Evolutionary conservation across 2,329 filamentous ascomycete genomes (phyloP).

Genomic region (Fusarium equiseti): DNA sequence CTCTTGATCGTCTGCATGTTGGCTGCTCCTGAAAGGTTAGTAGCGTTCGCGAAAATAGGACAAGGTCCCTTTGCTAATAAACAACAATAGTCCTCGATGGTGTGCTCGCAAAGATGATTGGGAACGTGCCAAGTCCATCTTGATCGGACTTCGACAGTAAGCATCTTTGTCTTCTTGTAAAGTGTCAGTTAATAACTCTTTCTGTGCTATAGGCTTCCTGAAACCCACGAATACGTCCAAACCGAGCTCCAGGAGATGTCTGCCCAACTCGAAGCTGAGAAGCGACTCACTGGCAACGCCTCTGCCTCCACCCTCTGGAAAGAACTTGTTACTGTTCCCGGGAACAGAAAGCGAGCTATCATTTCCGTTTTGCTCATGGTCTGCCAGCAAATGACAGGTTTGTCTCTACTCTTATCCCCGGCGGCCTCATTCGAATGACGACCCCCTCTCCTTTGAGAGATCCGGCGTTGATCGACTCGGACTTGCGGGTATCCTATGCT

Average conservation of each 20-base stretch:
- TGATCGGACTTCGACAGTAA: conserved; percentile 63
- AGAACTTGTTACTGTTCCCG: conserved; percentile 72
- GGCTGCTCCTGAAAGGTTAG: conserved; percentile 64
- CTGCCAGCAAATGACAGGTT: conserved; percentile 76
- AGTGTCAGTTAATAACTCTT: conserved; percentile 1
- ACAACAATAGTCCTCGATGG: conserved; percentile 71
- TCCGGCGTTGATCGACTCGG: not conserved
- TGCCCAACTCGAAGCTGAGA: conserved; percentile 72
- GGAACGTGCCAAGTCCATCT: conserved; percentile 69
- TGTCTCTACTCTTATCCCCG: not conserved
- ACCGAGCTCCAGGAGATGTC: conserved; percentile 72
- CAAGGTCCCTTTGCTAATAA: conserved; percentile 11
- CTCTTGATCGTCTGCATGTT: conserved; percentile 71
- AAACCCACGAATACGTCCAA: conserved; percentile 66
- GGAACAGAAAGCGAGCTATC: conserved; percentile 73
- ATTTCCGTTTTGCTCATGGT: conserved; percentile 72
- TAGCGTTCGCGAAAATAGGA: not conserved
- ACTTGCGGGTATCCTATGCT: not conserved
- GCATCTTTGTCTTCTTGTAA: not conserved
- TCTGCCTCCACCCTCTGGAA: conserved; percentile 68
- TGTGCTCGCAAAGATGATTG: conserved; percentile 75
- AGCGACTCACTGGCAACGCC: conserved; percentile 66
- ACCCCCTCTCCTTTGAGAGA: not conserved
- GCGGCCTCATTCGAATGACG: not conserved
- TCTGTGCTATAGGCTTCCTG: conserved; percentile 58